These are phyloP conservation scores for Candida khao-thaluensis DNA, from an alignment of 805 yeast species.

Conservation along the genomic window DNA sequence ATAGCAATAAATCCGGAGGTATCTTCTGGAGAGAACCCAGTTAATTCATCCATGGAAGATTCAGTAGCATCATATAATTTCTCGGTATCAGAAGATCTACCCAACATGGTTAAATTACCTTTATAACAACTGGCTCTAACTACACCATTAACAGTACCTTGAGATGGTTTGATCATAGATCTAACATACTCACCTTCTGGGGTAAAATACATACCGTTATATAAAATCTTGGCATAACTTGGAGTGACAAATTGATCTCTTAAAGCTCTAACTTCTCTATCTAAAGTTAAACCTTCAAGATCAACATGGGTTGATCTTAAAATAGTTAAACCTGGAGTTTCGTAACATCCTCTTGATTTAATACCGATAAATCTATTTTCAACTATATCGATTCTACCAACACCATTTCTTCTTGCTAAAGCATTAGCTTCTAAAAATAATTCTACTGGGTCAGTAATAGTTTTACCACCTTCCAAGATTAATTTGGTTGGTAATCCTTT, in stretches of 20 bases:
- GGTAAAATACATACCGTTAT: slow-evolving; percentile 97
- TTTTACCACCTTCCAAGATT: slow-evolving; percentile 58
- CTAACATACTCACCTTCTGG: slow-evolving; percentile 98
- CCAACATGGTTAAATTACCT: slow-evolving; percentile 80
- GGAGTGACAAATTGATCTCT: slow-evolving; percentile 97
- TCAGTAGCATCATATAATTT: slow-evolving; percentile 97
- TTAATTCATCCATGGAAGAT: slow-evolving; percentile 98
- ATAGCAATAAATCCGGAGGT: slow-evolving; percentile 97
- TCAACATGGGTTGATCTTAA: slow-evolving; percentile 94
- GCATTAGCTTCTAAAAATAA: slow-evolving; percentile 90
- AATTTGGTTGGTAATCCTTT: slow-evolving; percentile 88
- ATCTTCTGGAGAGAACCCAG: slow-evolving; percentile 96
- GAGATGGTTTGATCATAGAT: slow-evolving; percentile 92
- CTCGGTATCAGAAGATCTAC: slow-evolving; percentile 94
- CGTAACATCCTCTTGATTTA: slow-evolving; percentile 99
- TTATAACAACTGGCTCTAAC: slow-evolving; percentile 94
- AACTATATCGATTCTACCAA: slow-evolving; percentile 98
- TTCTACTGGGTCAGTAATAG: slow-evolving; percentile 84
- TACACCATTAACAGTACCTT: slow-evolving; percentile 91
- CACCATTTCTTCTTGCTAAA: slow-evolving; percentile 98
- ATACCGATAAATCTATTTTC: slow-evolving; percentile 99
- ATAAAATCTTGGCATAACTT: slow-evolving; percentile 81
- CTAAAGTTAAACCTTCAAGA: slow-evolving; percentile 93
- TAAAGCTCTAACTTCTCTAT: slow-evolving; percentile 95
- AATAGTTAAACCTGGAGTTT: slow-evolving; percentile 96